Evolutionary conservation across 2,329 filamentous ascomycete species (phyloP).

Genomic region (Talaromyces funiculosus): DNA sequence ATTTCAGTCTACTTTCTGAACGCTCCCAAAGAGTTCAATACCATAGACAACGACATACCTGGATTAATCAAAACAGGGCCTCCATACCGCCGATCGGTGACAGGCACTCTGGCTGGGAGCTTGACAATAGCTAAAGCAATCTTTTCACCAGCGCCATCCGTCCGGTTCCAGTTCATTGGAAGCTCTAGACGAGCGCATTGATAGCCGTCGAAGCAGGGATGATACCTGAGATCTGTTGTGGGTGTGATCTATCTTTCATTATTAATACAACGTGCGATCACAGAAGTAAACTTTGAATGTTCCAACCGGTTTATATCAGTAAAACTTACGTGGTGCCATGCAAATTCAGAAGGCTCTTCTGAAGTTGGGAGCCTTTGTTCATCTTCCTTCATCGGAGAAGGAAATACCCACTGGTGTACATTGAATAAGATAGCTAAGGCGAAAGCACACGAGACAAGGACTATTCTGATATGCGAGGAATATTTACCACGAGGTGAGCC

Average conservation of each 20-base stretch:
- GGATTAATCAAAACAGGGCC: conserved; percentile 40
- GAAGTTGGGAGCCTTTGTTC: background rate
- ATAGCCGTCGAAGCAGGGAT: background rate
- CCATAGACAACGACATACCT: conserved; percentile 19
- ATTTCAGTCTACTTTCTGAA: background rate
- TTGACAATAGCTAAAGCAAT: conserved; percentile 7
- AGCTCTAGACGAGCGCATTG: conserved; percentile 12
- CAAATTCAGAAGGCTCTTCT: background rate
- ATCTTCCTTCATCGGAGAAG: background rate
- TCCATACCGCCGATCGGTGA: conserved; percentile 30
- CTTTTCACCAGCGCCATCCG: conserved; percentile 8
- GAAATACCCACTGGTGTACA: background rate
- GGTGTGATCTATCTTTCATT: background rate
- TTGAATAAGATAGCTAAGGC: background rate
- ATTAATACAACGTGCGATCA: background rate
- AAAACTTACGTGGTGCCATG: conserved; percentile 8
- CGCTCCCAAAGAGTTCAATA: too few species aligned
- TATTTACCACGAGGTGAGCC: background rate
- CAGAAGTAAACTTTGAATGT: background rate
- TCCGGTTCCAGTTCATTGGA: conserved; percentile 13
- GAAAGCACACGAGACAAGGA: background rate
- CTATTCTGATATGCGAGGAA: background rate
- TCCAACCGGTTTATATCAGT: background rate
- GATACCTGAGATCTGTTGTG: background rate
- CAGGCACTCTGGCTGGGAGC: conserved; percentile 10